Evolutionary conservation across 2,329 filamentous ascomycete genomes (phyloP), one percentile per base, ranked within the genome.

Genomic region (Pseudocercospora vitis): DNA sequence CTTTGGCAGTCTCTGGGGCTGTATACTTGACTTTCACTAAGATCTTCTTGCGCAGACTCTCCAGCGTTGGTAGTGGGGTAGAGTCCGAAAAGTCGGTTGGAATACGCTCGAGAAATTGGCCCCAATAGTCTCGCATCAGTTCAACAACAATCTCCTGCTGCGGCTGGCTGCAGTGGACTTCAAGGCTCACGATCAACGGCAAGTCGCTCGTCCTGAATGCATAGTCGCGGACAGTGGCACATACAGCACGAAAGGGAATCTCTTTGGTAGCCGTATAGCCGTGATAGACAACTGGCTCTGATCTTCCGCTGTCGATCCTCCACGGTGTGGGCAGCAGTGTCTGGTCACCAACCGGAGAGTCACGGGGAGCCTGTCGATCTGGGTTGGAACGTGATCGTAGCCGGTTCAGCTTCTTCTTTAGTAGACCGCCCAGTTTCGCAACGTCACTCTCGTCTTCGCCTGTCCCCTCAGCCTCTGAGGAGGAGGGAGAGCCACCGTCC

Each of bases 61-160:
- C 82, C n/a, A 76, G 58, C 0, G 68, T 64, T 0, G 95, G 84
- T 26, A 83, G 80, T 0, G 89, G 87, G 21, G 92, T 80, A 4
- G 70, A 63, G 7, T 76, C 83, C 76, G 67, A 82, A 21, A 64
- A 64, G 19, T 60, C 62, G 12, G 59, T 56, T 7, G 63, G 76
- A 73, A 78, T 31, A 74, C 89, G 85, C 8, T 96, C 77, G 4
- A 97, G 77, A 64, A 87, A 74, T 0, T 82, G 85, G 33, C 80
- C 81, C 91, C 91, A 99, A 59, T 89, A 87, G 62, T 96, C 84
- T 60, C 85, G 85, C 87, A 99, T 96, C 59, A 97, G 95, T 52
- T 88, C 82, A 8, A 96, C 91, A 89, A 97, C 52, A 47, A 88
- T 81, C 59, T 90, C 84, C 71, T 99, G 94, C 71, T 97, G 92